A percentile compares a stretch with the other conserved stretches of the same genome.
Evolutionary conservation across 345 rosid species (phyloP).

Genomic region (Limnanthes douglasii): DNA sequence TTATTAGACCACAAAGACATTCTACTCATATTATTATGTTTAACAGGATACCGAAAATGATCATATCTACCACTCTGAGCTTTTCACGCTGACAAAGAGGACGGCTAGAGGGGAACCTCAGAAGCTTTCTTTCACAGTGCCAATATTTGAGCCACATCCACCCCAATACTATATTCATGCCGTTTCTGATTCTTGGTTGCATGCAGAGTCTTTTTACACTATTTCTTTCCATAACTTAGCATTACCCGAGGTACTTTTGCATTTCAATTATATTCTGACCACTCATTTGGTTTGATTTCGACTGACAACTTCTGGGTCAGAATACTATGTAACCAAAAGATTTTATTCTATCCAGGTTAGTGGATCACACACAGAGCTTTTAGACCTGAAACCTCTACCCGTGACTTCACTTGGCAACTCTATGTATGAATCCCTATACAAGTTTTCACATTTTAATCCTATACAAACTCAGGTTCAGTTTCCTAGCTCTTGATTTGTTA

Average conservation of each 20-base stretch:
- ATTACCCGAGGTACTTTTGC: conserved; percentile 62
- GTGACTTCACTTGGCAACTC: conserved; percentile 63
- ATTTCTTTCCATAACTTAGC: conserved; percentile 80
- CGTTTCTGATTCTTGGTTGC: conserved; percentile 97
- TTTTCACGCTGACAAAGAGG: conserved; percentile 74
- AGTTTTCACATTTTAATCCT: conserved; percentile 94
- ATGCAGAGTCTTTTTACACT: conserved; percentile 82
- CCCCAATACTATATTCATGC: conserved; percentile 94
- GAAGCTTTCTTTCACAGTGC: conserved; percentile 86
- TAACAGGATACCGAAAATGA: conserved; percentile 94
- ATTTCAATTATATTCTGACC: background rate
- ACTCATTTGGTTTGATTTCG: background rate
- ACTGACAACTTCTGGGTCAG: background rate
- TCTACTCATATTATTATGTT: conserved; percentile 10
- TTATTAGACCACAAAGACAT: too few species aligned
- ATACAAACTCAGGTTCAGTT: conserved; percentile 86
- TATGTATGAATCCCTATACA: conserved; percentile 58
- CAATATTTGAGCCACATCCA: conserved; percentile 97
- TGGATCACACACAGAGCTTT: conserved; percentile 81
- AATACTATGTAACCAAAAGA: conserved; percentile 6
- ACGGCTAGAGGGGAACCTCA: conserved; percentile 82
- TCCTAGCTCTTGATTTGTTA: conserved; percentile 5
- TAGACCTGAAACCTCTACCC: conserved; percentile 94
- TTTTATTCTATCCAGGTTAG: conserved; percentile 41
- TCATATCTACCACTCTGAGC: conserved; percentile 93